These are phyloP conservation scores for Elsinoe perseae DNA, from an alignment of 2,329 filamentous ascomycete species.

Conservation along the genomic window DNA sequence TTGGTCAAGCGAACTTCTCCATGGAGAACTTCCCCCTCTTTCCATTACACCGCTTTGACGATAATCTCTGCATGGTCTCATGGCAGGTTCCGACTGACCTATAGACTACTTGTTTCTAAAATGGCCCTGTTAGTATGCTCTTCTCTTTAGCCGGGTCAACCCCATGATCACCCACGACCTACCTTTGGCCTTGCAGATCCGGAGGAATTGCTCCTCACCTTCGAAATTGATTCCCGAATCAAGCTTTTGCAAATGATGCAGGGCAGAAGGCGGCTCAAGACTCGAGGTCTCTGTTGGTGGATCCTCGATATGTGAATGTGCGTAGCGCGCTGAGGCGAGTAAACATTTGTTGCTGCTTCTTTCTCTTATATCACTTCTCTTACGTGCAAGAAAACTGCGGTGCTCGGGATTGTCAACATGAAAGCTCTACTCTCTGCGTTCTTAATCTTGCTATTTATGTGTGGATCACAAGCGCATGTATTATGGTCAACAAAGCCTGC, in stretches of 20 bases:
- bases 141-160: neutral
- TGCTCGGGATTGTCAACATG: neutral
- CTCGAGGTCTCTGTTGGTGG: neutral
- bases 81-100: neutral
- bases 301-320: neutral
- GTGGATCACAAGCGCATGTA: neutral
- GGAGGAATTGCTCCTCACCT: conserved; percentile 18
- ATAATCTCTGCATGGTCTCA: neutral
- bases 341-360: neutral
- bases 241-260: neutral
- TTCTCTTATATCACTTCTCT: neutral
- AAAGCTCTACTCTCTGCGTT: neutral
- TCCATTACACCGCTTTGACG: neutral
- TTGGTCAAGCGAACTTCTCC: neutral
- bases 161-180: neutral
- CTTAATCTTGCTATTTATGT: neutral
- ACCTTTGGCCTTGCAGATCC: conserved; percentile 14
- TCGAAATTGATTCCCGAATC: neutral
- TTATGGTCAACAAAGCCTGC: conserved; percentile 17
- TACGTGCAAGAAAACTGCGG: neutral
- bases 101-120: neutral
- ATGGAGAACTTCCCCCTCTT: conserved; percentile 8
- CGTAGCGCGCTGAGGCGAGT: neutral
- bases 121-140: neutral
- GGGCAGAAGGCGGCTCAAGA: neutral